A percentile compares a stretch with the other conserved stretches of the same genome.
Conservation (phyloP, 169 alveolate species). For the Blepharisma undulans region DNA sequence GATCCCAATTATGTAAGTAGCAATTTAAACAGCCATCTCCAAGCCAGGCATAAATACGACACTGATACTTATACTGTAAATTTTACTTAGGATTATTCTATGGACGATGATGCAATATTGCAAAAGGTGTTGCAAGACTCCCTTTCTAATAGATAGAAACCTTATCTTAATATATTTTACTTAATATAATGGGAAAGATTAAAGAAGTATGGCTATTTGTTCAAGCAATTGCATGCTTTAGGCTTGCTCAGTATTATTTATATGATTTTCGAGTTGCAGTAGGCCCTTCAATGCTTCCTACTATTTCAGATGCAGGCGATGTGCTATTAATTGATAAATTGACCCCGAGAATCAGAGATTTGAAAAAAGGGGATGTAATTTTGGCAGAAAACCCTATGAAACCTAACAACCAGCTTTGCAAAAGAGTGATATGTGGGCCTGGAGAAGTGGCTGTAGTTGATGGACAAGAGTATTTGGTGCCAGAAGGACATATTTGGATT, state of each 20-base stretch:
- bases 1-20: slow-evolving; percentile 59
- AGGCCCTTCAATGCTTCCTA: slow-evolving; percentile 69
- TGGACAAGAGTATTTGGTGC: slow-evolving; percentile 21
- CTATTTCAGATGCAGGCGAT: slow-evolving; percentile 36
- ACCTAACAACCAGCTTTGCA: slow-evolving; percentile 38
- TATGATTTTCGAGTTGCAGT: slow-evolving; percentile 29
- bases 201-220: neutral
- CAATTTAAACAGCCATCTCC: slow-evolving; percentile 47
- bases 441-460: slow-evolving; percentile 48
- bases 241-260: slow-evolving; percentile 37
- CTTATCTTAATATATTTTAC: neutral
- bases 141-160: neutral
- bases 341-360: slow-evolving; percentile 24
- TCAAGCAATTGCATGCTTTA: neutral
- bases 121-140: slow-evolving; percentile 47
- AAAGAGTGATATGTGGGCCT: slow-evolving; percentile 41
- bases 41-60: slow-evolving; percentile 53
- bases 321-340: slow-evolving; percentile 45
- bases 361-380: slow-evolving; percentile 41
- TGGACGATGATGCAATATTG: slow-evolving; percentile 54
- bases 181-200: neutral
- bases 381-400: slow-evolving; percentile 52
- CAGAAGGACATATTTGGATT: slow-evolving; percentile 57
- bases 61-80: slow-evolving; percentile 31
- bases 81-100: slow-evolving; percentile 32